These are phyloP conservation scores for Wickerhamiella pararugosa DNA, from an alignment of 1,139 yeast species.

Conservation along the genomic window DNA sequence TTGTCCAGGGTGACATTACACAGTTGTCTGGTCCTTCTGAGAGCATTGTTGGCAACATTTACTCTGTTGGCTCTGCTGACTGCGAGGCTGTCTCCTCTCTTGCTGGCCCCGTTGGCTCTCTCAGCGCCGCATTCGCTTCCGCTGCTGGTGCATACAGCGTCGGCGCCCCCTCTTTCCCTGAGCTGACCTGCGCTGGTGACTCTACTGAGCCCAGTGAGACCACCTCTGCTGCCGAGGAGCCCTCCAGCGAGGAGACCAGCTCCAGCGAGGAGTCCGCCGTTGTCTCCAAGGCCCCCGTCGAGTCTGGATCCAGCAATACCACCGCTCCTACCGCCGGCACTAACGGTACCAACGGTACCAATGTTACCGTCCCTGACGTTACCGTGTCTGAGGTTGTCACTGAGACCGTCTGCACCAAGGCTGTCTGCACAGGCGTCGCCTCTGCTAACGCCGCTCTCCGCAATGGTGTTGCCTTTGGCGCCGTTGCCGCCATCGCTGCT, in stretches of 20 bases:
- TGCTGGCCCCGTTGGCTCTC: slow-evolving; percentile 9
- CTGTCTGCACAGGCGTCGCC: slow-evolving; percentile 4
- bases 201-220: slow-evolving; percentile 2
- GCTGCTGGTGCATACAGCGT: slow-evolving; percentile 4
- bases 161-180: slow-evolving; percentile 8
- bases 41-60: slow-evolving; percentile 2
- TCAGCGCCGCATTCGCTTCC: slow-evolving; percentile 1
- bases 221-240: background rate
- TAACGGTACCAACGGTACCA: background rate
- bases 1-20: slow-evolving; percentile 8
- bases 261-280: too few species aligned
- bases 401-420: slow-evolving; percentile 6
- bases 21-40: slow-evolving; percentile 6
- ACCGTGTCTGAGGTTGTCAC: background rate
- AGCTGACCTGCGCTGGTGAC: slow-evolving; percentile 8
- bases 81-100: slow-evolving; percentile 8
- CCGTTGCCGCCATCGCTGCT: slow-evolving; percentile 5
- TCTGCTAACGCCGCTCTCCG: slow-evolving; percentile 6
- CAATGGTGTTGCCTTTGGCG: slow-evolving; percentile 2
- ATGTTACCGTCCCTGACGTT: background rate
- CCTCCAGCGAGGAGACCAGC: too few species aligned
- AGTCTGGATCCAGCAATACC: background rate
- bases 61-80: slow-evolving; percentile 6
- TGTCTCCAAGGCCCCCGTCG: too few species aligned
- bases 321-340: background rate